Conservation (phyloP, 495 filamentous ascomycete genomes). For the Penicillium argentinense region DNA sequence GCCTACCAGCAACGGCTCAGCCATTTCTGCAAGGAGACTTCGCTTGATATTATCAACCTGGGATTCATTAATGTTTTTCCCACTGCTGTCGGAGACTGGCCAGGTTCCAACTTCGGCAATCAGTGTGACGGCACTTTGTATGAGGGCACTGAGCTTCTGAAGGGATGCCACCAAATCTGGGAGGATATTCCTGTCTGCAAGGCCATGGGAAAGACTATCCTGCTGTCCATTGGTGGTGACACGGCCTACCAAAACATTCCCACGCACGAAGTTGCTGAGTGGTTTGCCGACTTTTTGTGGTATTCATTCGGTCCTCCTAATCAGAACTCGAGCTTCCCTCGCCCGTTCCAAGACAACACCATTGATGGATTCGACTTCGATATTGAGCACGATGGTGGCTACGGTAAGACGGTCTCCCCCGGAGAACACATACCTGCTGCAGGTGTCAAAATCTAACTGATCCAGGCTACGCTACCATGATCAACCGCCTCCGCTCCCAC, state of each 20-base stretch:
- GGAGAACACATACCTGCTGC: conserved; percentile 5
- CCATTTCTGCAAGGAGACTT: conserved; percentile 57
- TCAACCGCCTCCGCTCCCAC: conserved; percentile 49
- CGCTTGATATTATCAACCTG: conserved; percentile 66
- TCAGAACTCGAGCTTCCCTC: conserved; percentile 26
- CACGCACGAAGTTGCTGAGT: conserved; percentile 29
- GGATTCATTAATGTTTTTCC: conserved; percentile 68
- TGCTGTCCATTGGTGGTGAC: conserved; percentile 65
- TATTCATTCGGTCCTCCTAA: conserved; percentile 57
- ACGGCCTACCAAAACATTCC: conserved; percentile 38
- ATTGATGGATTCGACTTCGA: conserved; percentile 77
- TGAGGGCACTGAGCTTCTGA: conserved; percentile 36
- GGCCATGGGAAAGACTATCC: conserved; percentile 60
- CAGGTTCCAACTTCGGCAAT: conserved; percentile 66
- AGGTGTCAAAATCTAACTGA: too few relatives aligned
- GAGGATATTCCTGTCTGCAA: conserved; percentile 68
- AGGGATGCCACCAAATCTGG: conserved; percentile 51
- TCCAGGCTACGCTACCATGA: conserved; percentile 45
- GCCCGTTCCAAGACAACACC: conserved; percentile 60
- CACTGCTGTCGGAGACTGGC: conserved; percentile 49
- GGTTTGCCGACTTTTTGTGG: conserved; percentile 64
- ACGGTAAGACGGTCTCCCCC: conserved; percentile 39
- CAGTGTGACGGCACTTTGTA: conserved; percentile 57
- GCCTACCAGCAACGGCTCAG: conserved; percentile 44
- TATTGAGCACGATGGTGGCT: conserved; percentile 50